A percentile compares a stretch with the other conserved stretches of the same genome.
Conservation (phyloP, 306 rosid genomes). For the Glycine soja region DNA sequence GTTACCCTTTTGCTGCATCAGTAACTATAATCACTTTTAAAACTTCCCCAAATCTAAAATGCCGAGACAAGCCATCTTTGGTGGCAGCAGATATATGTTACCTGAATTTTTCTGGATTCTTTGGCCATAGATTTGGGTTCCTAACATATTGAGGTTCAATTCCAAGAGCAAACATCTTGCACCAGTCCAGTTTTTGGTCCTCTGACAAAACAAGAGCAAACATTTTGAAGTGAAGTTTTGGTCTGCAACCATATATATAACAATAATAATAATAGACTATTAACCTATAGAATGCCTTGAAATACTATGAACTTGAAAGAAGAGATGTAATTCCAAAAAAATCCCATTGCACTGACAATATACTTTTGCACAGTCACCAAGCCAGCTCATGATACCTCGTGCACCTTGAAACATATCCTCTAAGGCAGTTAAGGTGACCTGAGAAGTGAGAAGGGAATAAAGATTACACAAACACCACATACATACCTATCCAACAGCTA, state of each 20-base stretch:
- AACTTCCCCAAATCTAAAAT: too few relatives aligned
- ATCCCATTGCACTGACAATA: slow-evolving; percentile 62
- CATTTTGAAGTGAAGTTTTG: slow-evolving; percentile 94
- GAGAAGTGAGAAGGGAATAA: slow-evolving; percentile 56
- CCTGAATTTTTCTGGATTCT: slow-evolving; percentile 75
- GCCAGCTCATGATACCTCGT: slow-evolving; percentile 91
- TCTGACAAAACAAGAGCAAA: slow-evolving; percentile 98
- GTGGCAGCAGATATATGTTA: slow-evolving; percentile 47
- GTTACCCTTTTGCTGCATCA: too few relatives aligned
- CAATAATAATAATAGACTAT: slow-evolving; percentile 30
- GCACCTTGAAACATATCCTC: slow-evolving; percentile 98
- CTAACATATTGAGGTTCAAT: slow-evolving; percentile 70
- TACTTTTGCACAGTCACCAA: slow-evolving; percentile 94
- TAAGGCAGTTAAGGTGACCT: slow-evolving; percentile 89
- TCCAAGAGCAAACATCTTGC: slow-evolving; percentile 98
- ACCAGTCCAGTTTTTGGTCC: slow-evolving; percentile 96
- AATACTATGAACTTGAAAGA: slow-evolving; percentile 16
- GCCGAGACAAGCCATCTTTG: too few relatives aligned
- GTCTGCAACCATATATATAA: slow-evolving; percentile 66
- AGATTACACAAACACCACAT: slow-evolving; percentile 24
- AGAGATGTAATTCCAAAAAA: slow-evolving; percentile 41
- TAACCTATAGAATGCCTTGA: slow-evolving; percentile 15
- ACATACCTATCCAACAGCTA: slow-evolving; percentile 9
- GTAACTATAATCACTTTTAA: too few relatives aligned
- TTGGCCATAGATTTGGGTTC: slow-evolving; percentile 85